Base-by-base conservation (phyloP, 2,329 filamentous ascomycete species). In the Amylocarpus encephaloides region DNA sequence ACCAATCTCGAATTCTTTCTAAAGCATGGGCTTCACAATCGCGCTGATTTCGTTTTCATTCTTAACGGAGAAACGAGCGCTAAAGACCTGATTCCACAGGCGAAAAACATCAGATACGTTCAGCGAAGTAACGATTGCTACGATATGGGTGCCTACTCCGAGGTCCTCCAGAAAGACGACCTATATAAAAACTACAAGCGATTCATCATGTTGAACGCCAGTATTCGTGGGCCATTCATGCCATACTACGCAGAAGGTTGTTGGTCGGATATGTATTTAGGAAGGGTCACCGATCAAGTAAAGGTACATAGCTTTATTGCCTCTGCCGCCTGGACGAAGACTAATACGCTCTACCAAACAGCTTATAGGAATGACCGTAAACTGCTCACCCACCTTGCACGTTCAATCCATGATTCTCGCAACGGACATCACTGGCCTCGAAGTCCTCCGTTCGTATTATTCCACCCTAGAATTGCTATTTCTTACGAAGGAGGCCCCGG, bases 401-500 rank as follows among this genome's bases (percentile, higher is more conserved):
- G 49, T 59, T n/a, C 55, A 59, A 46, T 59, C 57, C 41, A 59
- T 59, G 57, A 57, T 59, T 46, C 57, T 54, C 47, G 57, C 57
- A 12, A 54, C 52, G 5, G 57, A 59, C 33, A 29, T 36, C 12
- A 30, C 43, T 3, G 57, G 57, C 13, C 46, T 58, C 30, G 49
- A 49, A 32, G 43, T 43, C 18, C 50, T 59, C 18, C 47, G n/a
- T n/a, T n/a, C n/a, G n/a, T n/a, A n/a, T n/a, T n/a, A n/a, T n/a
- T n/a, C n/a, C n/a, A n/a, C n/a, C n/a, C n/a, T n/a, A n/a, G n/a
- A n/a, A n/a, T n/a, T n/a, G n/a, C n/a, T n/a, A n/a, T n/a, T n/a
- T n/a, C n/a, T n/a, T n/a, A n/a, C n/a, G n/a, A n/a, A n/a, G n/a
- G n/a, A n/a, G n/a, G n/a, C n/a, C n/a, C n/a, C n/a, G n/a, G n/a